Conservation (phyloP, 2,329 filamentous ascomycete genomes). For the Arthrocladium fulminans region DNA sequence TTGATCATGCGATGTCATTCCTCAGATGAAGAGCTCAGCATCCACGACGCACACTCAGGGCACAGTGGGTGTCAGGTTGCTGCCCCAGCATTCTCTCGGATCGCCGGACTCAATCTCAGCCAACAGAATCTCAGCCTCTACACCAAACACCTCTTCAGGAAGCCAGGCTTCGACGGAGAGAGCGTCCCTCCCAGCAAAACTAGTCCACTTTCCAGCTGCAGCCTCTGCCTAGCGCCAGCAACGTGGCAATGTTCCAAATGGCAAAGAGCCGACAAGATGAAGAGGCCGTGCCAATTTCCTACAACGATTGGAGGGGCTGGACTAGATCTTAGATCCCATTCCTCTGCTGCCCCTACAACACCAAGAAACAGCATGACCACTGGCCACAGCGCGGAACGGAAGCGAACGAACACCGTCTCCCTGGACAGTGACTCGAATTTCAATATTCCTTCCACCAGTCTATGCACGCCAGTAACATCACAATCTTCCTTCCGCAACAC, state of each 20-base stretch:
- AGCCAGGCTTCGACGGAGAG: not conserved
- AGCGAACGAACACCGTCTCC: not conserved
- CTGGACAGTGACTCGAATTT: no score
- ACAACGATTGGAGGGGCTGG: not conserved
- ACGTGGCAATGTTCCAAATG: slow-evolving; percentile 16
- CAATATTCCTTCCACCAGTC: no score
- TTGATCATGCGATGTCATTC: slow-evolving; percentile 17
- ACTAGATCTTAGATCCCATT: not conserved
- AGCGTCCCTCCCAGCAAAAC: not conserved
- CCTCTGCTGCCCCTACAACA: not conserved
- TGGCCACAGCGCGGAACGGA: not conserved
- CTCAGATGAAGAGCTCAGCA: slow-evolving; percentile 7
- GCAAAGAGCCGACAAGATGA: slow-evolving; percentile 12
- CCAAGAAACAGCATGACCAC: not conserved
- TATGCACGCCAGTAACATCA: no score
- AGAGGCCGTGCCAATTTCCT: slow-evolving; percentile 7
- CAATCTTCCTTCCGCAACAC: not conserved
- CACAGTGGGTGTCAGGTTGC: not conserved
- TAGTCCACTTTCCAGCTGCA: slow-evolving; percentile 13
- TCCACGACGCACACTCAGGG: not conserved
- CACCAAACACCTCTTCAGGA: slow-evolving; percentile 1
- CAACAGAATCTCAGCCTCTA: slow-evolving; percentile 6
- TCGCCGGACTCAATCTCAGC: not conserved
- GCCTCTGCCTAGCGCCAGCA: slow-evolving; percentile 15
- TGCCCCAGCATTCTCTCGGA: not conserved